Evolutionary conservation across 352 stramenopile genomes (phyloP).

Genomic region (Phytophthora macrochlamydospora): DNA sequence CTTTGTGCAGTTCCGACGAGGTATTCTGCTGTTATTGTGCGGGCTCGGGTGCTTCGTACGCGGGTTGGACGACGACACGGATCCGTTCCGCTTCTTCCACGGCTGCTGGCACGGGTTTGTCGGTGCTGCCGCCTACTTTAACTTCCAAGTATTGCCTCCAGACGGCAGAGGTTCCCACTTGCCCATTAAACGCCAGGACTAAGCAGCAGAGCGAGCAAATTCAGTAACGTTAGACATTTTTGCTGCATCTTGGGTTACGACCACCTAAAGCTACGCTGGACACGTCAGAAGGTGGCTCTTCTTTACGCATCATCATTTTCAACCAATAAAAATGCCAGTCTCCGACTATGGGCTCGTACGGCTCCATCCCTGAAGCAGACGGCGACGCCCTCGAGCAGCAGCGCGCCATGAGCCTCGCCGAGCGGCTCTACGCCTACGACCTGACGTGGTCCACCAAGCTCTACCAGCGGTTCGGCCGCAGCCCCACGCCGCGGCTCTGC

Average conservation of each 20-base stretch:
- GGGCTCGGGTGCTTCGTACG: slow-evolving; percentile 65
- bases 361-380: slow-evolving; percentile 35
- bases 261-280: background rate
- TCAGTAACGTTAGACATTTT: background rate
- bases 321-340: slow-evolving; percentile 26
- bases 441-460: slow-evolving; percentile 71
- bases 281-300: background rate
- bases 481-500: slow-evolving; percentile 46
- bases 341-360: slow-evolving; percentile 31
- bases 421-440: slow-evolving; percentile 77
- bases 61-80: slow-evolving; percentile 71
- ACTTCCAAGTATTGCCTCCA: slow-evolving; percentile 61
- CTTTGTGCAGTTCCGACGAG: slow-evolving; percentile 49
- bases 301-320: slow-evolving; percentile 16
- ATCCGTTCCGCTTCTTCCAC: slow-evolving; percentile 84
- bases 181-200: slow-evolving; percentile 47
- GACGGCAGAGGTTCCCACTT: slow-evolving; percentile 26
- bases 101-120: slow-evolving; percentile 84
- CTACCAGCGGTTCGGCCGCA: slow-evolving; percentile 69
- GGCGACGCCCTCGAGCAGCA: slow-evolving; percentile 24
- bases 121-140: slow-evolving; percentile 71
- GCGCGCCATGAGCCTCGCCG: slow-evolving; percentile 51
- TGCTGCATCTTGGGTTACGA: background rate
- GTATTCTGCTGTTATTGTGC: slow-evolving; percentile 51
- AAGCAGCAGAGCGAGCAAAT: background rate